Base-by-base conservation (phyloP, 2,329 filamentous ascomycete species). In the Seiridium cupressi region DNA sequence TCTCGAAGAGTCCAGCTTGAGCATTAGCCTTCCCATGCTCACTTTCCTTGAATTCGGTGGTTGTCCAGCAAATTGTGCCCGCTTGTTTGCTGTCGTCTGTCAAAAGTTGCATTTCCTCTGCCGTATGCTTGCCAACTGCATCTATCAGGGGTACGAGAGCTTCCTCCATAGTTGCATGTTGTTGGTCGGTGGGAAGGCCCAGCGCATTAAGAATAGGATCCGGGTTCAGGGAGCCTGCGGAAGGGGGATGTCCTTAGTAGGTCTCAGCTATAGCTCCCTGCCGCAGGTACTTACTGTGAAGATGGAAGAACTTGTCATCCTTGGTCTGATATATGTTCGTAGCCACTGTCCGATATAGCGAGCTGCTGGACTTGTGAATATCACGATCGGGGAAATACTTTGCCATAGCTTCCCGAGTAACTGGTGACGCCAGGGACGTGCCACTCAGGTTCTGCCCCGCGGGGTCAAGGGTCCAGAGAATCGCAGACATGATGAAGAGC, bases 401-500 rank as follows among this genome's bases (percentile, higher is more conserved):
- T 26, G 11, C 34, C 49, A 51, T 3, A 18, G 49, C 49, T n/a
- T 51, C 9, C 31, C 36, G 49, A 32, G 46, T 48, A 4, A 31
- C 5, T 7, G 46, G 46, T 4, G 46, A 48, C 18, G 18, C 46
- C 68, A 63, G 74, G 2, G 49, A 48, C 6, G 55, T 47, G 56
- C 40, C 11, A 49, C 56, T 47, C 48, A 56, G 10, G 49, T 62
- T 57, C 48, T 65, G 5, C 55, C 64, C 31, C 55, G 44, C 34
- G 44, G 59, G 40, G 57, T 62, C 63, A 62, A 76, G 65, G 56
- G 69, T 66, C 67, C 73, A 72, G 55, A 76, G 60, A 75, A 61
- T 3, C 54, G 72, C 60, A 18, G 76, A 76, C 73, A 77, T 74
- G 66, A 79, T 72, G 69, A 80, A 76, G 18, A 81, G 66, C 54